Evolutionary conservation across 2,329 filamentous ascomycete species (phyloP).

Genomic region (Verticillium isaacii): DNA sequence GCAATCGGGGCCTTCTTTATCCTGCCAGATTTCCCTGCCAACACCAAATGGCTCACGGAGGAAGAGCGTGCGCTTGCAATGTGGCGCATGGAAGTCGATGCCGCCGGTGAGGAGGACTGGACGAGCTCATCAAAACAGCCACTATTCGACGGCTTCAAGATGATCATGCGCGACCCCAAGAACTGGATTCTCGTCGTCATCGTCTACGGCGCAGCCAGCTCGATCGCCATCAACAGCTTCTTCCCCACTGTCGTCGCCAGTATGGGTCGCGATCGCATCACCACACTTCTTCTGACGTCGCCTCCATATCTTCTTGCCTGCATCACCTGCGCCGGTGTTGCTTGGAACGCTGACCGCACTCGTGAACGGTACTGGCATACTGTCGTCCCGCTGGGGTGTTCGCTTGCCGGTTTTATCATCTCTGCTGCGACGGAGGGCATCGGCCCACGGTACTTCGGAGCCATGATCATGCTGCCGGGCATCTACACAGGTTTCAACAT

Average conservation of each 20-base stretch:
- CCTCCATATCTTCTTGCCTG: slow-evolving; percentile 18
- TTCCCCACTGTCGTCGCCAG: slow-evolving; percentile 16
- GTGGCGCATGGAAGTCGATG: slow-evolving; percentile 15
- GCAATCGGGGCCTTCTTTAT: slow-evolving; percentile 49
- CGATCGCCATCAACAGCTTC: slow-evolving; percentile 16
- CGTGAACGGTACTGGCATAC: slow-evolving; percentile 11
- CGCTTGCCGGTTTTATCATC: slow-evolving; percentile 11
- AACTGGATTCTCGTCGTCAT: slow-evolving; percentile 17
- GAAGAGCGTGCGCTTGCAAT: slow-evolving; percentile 16
- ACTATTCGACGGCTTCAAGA: slow-evolving; percentile 13
- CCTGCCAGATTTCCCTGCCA: slow-evolving; percentile 60
- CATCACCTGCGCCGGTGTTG: neutral
- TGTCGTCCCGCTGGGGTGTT: slow-evolving; percentile 5
- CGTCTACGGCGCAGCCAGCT: slow-evolving; percentile 14
- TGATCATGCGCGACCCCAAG: slow-evolving; percentile 15
- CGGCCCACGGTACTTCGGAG: slow-evolving; percentile 10
- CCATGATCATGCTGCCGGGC: slow-evolving; percentile 18
- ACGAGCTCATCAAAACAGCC: slow-evolving; percentile 10
- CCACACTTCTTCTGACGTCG: slow-evolving; percentile 19
- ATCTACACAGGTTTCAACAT: slow-evolving; percentile 19
- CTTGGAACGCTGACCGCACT: slow-evolving; percentile 12
- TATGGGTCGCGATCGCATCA: slow-evolving; percentile 6
- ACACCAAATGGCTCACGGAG: slow-evolving; percentile 16
- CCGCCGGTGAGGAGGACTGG: slow-evolving; percentile 16
- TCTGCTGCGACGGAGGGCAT: slow-evolving; percentile 5